Base-by-base conservation (phyloP, 495 filamentous ascomycete species). In the Daldinia caldariorum region DNA sequence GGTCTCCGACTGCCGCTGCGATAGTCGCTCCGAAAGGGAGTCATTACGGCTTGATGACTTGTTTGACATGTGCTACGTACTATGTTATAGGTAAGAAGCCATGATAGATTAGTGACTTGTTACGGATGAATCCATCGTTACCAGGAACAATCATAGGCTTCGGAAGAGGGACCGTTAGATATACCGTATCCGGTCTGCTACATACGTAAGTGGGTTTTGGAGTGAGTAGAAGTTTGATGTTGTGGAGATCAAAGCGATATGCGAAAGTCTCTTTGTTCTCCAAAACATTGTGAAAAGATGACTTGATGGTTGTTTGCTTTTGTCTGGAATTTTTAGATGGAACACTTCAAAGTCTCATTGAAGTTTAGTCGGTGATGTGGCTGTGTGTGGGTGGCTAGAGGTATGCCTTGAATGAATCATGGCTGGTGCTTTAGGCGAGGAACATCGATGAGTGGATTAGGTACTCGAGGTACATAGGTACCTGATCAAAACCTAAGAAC, bases 1-100 rank as follows among this genome's bases (percentile, higher is more conserved):
- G 18, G 18, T 41, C 68, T 72, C 71, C 71, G 71, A 18, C 69
- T 67, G 67, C 67, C 74, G 70, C 70, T 64, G 70, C 70, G 70
- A 72, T 61, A 49, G 57, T 65, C 56, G 61, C 61, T 58, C 65
- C 50, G 64, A 72, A 58, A 58, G 32, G 53, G 65, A 61, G 64
- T 61, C 56, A 64, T 65, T 58, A 13, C 43, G 43, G 43, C 43
- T 47, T 22, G 43, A 22, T 47, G 43, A 13, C 43, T 47, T 47
- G 43, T 47, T 47, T 57, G 31, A 56, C 34, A 45, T 45, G 26
- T 35, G 34, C 35, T 51, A 45, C 37, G 26, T 35, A 22, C 35
- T 51, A 29, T 37, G 16, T 22, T 4, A 7, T 47, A 12, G 9
- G 10, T 47, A 18, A 47, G 43, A 20, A 47, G 8, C 20, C 20